Evolutionary conservation across 2,329 filamentous ascomycete genomes (phyloP), one percentile per base, ranked within the genome.

Genomic region (Coniosporium uncinatum): DNA sequence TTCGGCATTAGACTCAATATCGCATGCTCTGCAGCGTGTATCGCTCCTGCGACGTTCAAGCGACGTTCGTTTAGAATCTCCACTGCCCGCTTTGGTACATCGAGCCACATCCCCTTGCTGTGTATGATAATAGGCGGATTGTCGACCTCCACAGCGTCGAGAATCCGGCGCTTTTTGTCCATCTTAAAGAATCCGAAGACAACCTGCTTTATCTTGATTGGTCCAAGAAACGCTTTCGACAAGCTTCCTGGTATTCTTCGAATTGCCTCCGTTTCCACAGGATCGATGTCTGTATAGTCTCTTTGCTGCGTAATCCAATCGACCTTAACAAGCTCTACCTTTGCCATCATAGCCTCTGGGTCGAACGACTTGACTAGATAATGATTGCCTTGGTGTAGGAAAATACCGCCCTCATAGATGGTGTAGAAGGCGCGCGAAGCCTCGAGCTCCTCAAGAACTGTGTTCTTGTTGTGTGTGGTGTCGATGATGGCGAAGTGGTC

Each of bases 121-220:
- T 83, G 76, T 3, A 89, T 79, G 38, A 93, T 79, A 39, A 97
- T 88, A 0, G 93, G 89, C 3, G 91, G 90, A 51, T 95, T 95
- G 59, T 96, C 88, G 18, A 97, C 89, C 45, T 91, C 79, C 0
- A 97, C 84, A 3, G 91, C 91, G 58, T 98, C 93, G 14, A 97
- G 76, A 43, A 97, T 87, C 2, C 88, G 81, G 2, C 85, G 79
- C 50, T 81, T 83, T 56, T 83, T 85, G 62, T 97, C 90, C n/a
- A 96, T 70, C 59, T 97, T 97, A 75, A 96, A 97, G 69, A 93
- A 98, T 2, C 93, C 93, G 59, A 94, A 97, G 2, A 98, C 89
- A 22, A 87, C 83, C 50, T 91, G 85, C 48, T 84, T 79, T 54
- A 97, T 90, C 52, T 85, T 83, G 57, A 98, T 91, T 0, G 79